phyloP scores from a whole-genome alignment of 805 yeast genomes.

The Hanseniaspora lachancei region DNA sequence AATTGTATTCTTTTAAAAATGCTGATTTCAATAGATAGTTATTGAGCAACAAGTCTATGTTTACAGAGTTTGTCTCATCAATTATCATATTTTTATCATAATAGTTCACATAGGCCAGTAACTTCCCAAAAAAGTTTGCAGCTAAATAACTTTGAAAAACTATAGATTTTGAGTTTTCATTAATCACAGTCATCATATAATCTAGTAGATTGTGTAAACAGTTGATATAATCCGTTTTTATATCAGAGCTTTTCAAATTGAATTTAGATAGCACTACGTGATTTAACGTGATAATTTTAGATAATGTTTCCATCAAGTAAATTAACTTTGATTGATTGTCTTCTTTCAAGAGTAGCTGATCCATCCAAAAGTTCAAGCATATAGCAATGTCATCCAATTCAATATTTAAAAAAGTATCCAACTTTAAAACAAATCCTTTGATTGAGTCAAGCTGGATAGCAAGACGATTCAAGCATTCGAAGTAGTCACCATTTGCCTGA shows the following conservation, averaged over 20 bases:
- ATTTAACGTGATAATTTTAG: not conserved
- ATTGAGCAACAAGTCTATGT: not conserved
- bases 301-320: not conserved
- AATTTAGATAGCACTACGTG: not conserved
- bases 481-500: not conserved
- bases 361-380: not conserved
- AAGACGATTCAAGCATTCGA: not conserved
- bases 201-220: not conserved
- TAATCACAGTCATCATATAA: not conserved
- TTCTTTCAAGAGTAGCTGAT: not conserved
- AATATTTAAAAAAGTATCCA: not conserved
- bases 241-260: not conserved
- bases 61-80: not conserved
- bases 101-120: not conserved
- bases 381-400: not conserved
- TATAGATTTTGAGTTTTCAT: not conserved
- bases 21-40: not conserved
- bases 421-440: not conserved
- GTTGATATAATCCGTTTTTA: not conserved
- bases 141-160: not conserved
- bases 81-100: not conserved
- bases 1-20: not conserved
- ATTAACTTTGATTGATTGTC: not conserved
- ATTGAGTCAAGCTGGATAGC: not conserved
- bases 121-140: not conserved